A percentile compares a stretch with the other conserved stretches of the same genome.
phyloP scores from a whole-genome alignment of 495 filamentous ascomycete species.

The Hypoxylon fragiforme region DNA sequence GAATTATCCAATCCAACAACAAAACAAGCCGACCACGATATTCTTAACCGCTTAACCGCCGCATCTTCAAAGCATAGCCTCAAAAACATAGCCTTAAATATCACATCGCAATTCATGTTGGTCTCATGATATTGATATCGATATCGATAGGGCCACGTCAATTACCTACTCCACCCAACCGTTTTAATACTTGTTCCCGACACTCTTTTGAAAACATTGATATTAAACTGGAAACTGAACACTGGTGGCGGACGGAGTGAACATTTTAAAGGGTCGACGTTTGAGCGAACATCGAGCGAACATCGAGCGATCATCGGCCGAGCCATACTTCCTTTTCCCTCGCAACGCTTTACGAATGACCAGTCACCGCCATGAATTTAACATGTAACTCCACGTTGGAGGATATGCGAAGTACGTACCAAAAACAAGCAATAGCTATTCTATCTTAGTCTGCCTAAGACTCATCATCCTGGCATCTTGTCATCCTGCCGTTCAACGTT shows the following conservation, averaged over 20 bases:
- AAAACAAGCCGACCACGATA: background rate
- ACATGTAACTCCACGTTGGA: conserved; percentile 60
- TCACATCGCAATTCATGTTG: too few species aligned
- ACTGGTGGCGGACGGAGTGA: too few species aligned
- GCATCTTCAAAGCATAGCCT: background rate
- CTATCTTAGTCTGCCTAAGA: too few species aligned
- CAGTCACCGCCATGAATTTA: conserved; percentile 37
- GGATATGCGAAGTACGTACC: conserved; percentile 56
- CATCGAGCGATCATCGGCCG: background rate
- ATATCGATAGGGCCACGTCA: conserved; percentile 1
- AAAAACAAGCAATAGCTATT: conserved; percentile 13
- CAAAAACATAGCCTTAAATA: conserved; percentile 9
- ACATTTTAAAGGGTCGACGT: too few species aligned
- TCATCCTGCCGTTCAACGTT: too few species aligned
- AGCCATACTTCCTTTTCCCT: background rate
- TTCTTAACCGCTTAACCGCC: conserved; percentile 7
- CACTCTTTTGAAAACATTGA: background rate
- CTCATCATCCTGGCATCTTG: conserved; percentile 1
- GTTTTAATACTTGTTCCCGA: conserved; percentile 2
- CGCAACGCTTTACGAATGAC: conserved; percentile 8
- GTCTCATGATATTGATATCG: conserved; percentile 4
- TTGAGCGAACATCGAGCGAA: too few species aligned
- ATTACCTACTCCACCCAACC: too few species aligned
- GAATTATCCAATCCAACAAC: background rate
- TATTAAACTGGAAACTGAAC: background rate